Evolutionary conservation across 2,329 filamentous ascomycete species (phyloP).

Genomic region (Claviceps sp.): DNA sequence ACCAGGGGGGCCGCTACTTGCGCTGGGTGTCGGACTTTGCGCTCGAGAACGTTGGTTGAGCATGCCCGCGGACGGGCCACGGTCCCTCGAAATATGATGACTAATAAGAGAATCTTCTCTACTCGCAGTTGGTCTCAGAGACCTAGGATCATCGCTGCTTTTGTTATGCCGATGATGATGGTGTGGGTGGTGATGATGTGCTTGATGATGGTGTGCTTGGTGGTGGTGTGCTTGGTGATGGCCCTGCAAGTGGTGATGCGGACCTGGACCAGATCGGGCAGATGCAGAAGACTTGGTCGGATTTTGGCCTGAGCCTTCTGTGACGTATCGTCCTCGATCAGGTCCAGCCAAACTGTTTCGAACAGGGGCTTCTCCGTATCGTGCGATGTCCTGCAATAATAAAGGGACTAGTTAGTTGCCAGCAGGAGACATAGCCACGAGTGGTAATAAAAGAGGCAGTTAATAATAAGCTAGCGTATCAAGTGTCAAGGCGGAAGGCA

Average conservation of each 20-base stretch:
- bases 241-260: slow-evolving; percentile 51
- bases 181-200: slow-evolving; percentile 10
- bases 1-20: slow-evolving; percentile 42
- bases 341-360: slow-evolving; percentile 54
- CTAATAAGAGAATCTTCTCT: slow-evolving; percentile 50
- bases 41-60: slow-evolving; percentile 44
- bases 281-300: slow-evolving; percentile 51
- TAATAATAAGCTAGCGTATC: neutral
- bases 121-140: slow-evolving; percentile 58
- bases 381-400: slow-evolving; percentile 50
- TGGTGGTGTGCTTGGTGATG: slow-evolving; percentile 24
- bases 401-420: neutral
- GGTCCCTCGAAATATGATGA: slow-evolving; percentile 36
- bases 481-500: neutral
- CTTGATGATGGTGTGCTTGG: slow-evolving; percentile 30
- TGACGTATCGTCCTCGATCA: slow-evolving; percentile 53
- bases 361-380: slow-evolving; percentile 66
- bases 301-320: slow-evolving; percentile 30
- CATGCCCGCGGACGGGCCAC: slow-evolving; percentile 31
- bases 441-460: neutral
- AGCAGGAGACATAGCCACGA: neutral
- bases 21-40: slow-evolving; percentile 71
- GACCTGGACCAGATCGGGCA: slow-evolving; percentile 42
- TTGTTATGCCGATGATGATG: slow-evolving; percentile 56
- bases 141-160: slow-evolving; percentile 52